phyloP scores from a whole-genome alignment of 305 asterid species.

The Fraxinus platypoda region DNA sequence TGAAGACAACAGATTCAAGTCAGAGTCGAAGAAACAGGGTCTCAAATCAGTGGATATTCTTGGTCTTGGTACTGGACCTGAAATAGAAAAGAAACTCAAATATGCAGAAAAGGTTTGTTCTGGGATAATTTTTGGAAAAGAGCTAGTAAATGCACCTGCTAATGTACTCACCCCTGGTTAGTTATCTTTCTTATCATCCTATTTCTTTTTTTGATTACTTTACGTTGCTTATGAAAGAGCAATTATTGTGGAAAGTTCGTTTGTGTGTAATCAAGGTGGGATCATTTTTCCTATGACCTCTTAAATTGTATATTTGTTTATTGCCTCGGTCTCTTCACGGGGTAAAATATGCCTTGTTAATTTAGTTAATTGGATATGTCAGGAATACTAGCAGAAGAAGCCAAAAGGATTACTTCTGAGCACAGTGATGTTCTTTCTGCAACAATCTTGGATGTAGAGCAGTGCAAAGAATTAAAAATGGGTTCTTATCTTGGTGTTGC shows the following conservation, averaged over 20 bases:
- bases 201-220: background rate
- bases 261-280: background rate
- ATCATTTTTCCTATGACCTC: background rate
- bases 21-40: conserved; percentile 65
- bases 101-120: conserved; percentile 73
- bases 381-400: conserved; percentile 83
- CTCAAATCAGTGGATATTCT: conserved; percentile 78
- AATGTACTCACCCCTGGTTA: conserved; percentile 94
- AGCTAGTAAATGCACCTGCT: conserved; percentile 95
- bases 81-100: conserved; percentile 79
- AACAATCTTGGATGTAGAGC: conserved; percentile 79
- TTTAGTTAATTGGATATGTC: conserved; percentile 5
- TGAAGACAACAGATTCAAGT: conserved; percentile 86
- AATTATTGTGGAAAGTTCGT: background rate
- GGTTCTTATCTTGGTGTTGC: conserved; percentile 96
- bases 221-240: background rate
- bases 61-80: conserved; percentile 91
- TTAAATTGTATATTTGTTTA: background rate
- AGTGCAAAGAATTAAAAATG: conserved; percentile 96
- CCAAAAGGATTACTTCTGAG: conserved; percentile 64
- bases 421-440: conserved; percentile 84
- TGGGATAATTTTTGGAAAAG: conserved; percentile 77
- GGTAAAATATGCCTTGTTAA: conserved; percentile 9
- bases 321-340: background rate
- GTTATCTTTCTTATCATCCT: conserved; percentile 19